Evolutionary conservation across 2,329 filamentous ascomycete genomes (phyloP).

Genomic region (Raffaelea ambrosiae): DNA sequence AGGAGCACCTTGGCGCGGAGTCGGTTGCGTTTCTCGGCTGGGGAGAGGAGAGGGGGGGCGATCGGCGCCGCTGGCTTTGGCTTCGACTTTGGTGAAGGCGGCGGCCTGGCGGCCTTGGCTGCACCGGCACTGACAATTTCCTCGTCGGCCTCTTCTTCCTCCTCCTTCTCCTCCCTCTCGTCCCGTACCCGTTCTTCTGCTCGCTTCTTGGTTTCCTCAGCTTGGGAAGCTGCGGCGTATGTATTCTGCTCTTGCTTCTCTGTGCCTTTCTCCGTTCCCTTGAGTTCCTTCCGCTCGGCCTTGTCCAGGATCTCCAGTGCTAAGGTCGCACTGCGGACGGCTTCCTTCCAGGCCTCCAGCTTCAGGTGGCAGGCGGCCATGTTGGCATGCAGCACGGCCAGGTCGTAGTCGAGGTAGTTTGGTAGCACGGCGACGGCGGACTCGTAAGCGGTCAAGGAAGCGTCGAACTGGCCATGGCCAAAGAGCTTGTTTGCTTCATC

Average conservation of each 20-base stretch:
- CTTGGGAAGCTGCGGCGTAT: too few species aligned
- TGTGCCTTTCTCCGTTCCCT: too few species aligned
- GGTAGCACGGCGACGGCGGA: constrained; percentile 72
- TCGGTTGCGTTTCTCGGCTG: constrained; percentile 56
- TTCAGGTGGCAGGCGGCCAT: constrained; percentile 82
- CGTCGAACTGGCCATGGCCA: constrained; percentile 58
- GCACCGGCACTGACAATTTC: constrained; percentile 54
- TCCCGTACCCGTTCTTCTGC: constrained; percentile 8
- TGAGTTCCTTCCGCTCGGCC: too few species aligned
- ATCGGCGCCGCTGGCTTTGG: too few species aligned
- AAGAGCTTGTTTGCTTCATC: constrained; percentile 74
- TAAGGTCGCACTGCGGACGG: constrained; percentile 62
- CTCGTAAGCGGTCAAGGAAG: constrained; percentile 76
- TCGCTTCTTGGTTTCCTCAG: constrained; percentile 18
- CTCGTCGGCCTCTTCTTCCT: constrained; percentile 39
- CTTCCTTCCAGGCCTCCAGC: constrained; percentile 75
- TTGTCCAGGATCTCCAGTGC: constrained; percentile 63
- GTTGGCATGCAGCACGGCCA: constrained; percentile 81
- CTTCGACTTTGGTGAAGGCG: neutral
- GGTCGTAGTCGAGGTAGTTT: constrained; percentile 77
- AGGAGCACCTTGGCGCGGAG: constrained; percentile 79
- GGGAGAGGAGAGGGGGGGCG: constrained; percentile 17
- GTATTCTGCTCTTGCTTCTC: constrained; percentile 35
- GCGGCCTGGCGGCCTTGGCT: constrained; percentile 34
- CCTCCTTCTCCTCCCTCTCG: constrained; percentile 18